phyloP scores from a whole-genome alignment of 1,284 basidiomycete genomes.

The Cutaneotrichosporon spelunceum region DNA sequence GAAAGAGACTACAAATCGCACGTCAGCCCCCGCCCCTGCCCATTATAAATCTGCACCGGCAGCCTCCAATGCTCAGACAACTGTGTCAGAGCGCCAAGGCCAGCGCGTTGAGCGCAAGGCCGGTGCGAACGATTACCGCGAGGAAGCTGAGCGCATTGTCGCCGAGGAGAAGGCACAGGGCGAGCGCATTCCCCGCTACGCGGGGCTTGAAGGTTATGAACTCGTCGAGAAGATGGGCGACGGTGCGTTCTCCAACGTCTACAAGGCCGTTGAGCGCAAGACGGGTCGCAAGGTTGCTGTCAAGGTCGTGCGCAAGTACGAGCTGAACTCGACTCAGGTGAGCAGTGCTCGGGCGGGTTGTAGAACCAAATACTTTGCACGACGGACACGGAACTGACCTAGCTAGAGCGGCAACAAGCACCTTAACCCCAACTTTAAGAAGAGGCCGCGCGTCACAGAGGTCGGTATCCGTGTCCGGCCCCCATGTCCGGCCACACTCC shows the following conservation, averaged over 20 bases:
- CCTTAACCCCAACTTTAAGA: conserved; percentile 87
- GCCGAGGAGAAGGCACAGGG: conserved; percentile 72
- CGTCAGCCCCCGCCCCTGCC: neutral
- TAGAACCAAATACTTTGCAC: neutral
- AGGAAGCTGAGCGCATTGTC: conserved; percentile 70
- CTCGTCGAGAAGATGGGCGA: conserved; percentile 94
- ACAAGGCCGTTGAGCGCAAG: conserved; percentile 79
- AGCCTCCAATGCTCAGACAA: neutral
- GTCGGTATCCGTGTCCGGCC: conserved; percentile 54
- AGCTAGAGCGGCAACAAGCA: conserved; percentile 81
- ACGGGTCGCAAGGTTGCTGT: conserved; percentile 85
- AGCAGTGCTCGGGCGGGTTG: conserved; percentile 51
- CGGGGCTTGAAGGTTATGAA: conserved; percentile 77
- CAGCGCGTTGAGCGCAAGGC: neutral
- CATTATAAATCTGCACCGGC: neutral
- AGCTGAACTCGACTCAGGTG: conserved; percentile 92
- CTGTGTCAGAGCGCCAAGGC: neutral
- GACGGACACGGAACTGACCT: conserved; percentile 16
- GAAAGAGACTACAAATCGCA: neutral
- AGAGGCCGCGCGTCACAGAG: conserved; percentile 90
- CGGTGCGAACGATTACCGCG: conserved; percentile 49
- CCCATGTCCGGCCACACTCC: too few species aligned
- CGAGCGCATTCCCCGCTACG: conserved; percentile 74
- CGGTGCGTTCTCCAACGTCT: conserved; percentile 98
- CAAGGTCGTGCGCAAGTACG: conserved; percentile 96